phyloP scores from a whole-genome alignment of 495 filamentous ascomycete genomes.

The Parachaetomium inaequale region DNA sequence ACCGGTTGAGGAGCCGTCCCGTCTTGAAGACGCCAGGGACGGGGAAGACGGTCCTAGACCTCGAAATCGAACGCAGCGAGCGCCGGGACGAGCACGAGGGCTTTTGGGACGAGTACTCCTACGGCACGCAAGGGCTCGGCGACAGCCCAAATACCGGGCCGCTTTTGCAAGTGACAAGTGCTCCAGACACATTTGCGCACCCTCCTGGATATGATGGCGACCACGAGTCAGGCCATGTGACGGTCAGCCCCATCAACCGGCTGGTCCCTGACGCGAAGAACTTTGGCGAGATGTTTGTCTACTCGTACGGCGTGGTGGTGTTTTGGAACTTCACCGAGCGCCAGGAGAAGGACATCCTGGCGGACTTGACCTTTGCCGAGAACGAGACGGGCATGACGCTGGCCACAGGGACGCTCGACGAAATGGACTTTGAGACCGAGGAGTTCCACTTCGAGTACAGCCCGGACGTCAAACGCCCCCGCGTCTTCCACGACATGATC shows the following conservation, averaged over 20 bases:
- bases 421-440: conserved; percentile 93
- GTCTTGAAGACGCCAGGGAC: conserved; percentile 89
- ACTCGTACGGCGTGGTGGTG: conserved; percentile 94
- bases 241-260: conserved; percentile 44
- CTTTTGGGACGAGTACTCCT: conserved; percentile 52
- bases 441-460: conserved; percentile 99
- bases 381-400: conserved; percentile 55
- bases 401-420: conserved; percentile 65
- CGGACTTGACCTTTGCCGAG: conserved; percentile 89
- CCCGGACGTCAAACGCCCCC: conserved; percentile 71
- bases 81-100: conserved; percentile 84
- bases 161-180: conserved; percentile 15
- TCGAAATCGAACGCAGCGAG: conserved; percentile 95
- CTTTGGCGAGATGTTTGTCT: conserved; percentile 97
- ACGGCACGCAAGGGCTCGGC: conserved; percentile 20
- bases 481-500: conserved; percentile 99
- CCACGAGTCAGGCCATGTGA: not conserved
- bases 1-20: conserved; percentile 81
- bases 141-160: conserved; percentile 11
- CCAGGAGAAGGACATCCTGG: conserved; percentile 95
- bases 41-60: conserved; percentile 79
- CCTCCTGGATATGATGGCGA: not conserved
- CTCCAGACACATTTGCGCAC: conserved; percentile 2
- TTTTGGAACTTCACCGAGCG: conserved; percentile 98
- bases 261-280: conserved; percentile 61